A percentile compares a stretch with the other conserved stretches of the same genome.
phyloP scores from a whole-genome alignment of 768 basidiomycete species.

The Mycena chlorophos region DNA sequence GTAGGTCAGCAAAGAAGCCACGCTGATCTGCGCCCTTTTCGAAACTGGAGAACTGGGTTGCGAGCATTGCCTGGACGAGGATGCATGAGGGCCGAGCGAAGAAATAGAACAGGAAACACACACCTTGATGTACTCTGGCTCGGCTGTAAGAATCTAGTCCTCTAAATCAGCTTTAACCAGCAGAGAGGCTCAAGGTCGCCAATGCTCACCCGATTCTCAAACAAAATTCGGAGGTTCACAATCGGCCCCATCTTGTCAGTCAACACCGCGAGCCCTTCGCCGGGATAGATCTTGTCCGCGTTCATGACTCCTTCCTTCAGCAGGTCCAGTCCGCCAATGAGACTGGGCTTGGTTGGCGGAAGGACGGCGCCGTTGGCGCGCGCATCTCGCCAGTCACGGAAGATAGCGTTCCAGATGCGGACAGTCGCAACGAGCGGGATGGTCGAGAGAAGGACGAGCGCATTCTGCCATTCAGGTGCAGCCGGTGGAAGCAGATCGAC shows the following conservation, averaged over 20 bases:
- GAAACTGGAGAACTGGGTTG: slow-evolving; percentile 49
- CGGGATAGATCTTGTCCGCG: slow-evolving; percentile 2
- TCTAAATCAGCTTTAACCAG: neutral
- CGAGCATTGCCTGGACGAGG: slow-evolving; percentile 37
- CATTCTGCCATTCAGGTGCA: neutral
- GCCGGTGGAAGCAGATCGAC: neutral
- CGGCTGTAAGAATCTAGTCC: slow-evolving; percentile 39
- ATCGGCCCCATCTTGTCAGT: slow-evolving; percentile 2
- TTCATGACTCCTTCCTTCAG: neutral
- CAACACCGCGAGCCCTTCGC: slow-evolving; percentile 4
- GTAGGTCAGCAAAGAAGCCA: slow-evolving; percentile 29
- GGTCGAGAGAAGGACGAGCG: neutral
- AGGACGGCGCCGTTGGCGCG: slow-evolving; percentile 8
- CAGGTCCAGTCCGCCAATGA: slow-evolving; percentile 15
- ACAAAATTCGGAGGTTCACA: slow-evolving; percentile 6
- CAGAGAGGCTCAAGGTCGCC: neutral
- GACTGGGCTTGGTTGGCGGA: slow-evolving; percentile 7
- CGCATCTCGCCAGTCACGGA: slow-evolving; percentile 1
- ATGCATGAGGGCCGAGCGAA: neutral
- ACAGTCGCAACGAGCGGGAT: slow-evolving; percentile 7
- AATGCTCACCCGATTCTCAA: slow-evolving; percentile 11
- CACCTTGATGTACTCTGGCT: slow-evolving; percentile 49
- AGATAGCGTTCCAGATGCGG: slow-evolving; percentile 2
- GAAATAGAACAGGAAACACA: neutral
- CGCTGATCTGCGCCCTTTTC: slow-evolving; percentile 38